Conservation (phyloP, 257 asterid genomes). For the Gynochthodes officinalis region DNA sequence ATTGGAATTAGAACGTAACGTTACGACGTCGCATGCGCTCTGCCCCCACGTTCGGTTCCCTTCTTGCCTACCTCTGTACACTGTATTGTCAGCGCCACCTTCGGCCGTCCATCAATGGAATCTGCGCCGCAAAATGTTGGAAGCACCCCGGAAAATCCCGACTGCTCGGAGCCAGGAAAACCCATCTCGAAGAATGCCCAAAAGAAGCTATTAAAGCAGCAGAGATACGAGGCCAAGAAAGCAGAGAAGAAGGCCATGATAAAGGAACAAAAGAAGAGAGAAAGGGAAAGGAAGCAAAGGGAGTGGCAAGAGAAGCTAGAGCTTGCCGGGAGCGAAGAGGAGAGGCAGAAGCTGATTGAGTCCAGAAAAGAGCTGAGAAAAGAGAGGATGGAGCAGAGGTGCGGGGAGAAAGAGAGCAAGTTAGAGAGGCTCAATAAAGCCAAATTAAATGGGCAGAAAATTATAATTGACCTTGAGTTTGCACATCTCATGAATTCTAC, state of each 20-base stretch:
- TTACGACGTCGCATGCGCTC: conserved; percentile 8
- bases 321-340: conserved; percentile 44
- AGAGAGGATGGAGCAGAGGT: conserved; percentile 66
- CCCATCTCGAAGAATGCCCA: conserved; percentile 72
- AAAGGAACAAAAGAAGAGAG: conserved; percentile 69
- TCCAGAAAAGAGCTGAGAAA: conserved; percentile 49
- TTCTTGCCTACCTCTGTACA: no score
- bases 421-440: conserved; percentile 59
- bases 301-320: conserved; percentile 81
- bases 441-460: conserved; percentile 58
- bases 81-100: no score
- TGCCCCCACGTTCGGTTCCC: no score
- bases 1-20: not conserved
- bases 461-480: conserved; percentile 84
- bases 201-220: conserved; percentile 76
- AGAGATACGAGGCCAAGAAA: conserved; percentile 71
- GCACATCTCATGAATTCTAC: conserved; percentile 65
- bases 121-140: conserved; percentile 34
- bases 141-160: conserved; percentile 14
- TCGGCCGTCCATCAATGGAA: conserved; percentile 18
- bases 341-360: conserved; percentile 57
- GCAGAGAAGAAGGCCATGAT: conserved; percentile 69
- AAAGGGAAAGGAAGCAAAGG: conserved; percentile 70
- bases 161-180: not conserved
- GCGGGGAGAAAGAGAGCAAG: conserved; percentile 59